Evolutionary conservation across 306 rosid species (phyloP).

Genomic region (Rosa multiflora): DNA sequence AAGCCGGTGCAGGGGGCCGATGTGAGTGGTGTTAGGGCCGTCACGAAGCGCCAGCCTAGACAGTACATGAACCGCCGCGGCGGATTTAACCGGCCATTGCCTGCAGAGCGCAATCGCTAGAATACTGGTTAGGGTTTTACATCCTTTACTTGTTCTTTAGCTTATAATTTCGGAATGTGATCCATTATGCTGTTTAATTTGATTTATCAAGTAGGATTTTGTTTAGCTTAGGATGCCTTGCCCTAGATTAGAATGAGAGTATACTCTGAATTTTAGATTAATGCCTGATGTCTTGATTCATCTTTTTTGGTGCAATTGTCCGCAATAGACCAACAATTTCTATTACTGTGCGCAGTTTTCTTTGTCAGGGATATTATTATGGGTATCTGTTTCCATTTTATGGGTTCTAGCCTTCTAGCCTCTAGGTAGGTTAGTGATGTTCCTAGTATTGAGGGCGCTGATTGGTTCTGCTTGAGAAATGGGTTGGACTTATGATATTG

Average conservation of each 20-base stretch:
- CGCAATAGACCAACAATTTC: no score
- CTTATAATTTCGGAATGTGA: neutral
- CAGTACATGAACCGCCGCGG: constrained; percentile 99
- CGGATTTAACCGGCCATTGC: constrained; percentile 96
- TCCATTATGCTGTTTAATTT: neutral
- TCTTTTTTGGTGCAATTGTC: neutral
- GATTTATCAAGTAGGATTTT: neutral
- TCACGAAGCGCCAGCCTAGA: constrained; percentile 86
- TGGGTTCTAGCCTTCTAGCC: neutral
- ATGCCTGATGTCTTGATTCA: neutral
- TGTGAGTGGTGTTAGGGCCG: constrained; percentile 78
- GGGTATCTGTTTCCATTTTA: neutral
- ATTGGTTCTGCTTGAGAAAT: neutral
- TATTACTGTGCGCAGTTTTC: neutral
- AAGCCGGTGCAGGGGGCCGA: constrained; percentile 89
- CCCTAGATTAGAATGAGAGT: neutral
- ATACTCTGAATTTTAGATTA: neutral
- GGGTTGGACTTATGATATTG: neutral
- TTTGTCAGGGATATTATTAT: neutral
- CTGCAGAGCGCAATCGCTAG: constrained; percentile 88
- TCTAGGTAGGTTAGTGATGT: neutral
- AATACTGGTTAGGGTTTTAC: constrained; percentile 31
- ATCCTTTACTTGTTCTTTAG: neutral
- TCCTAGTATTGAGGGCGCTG: neutral
- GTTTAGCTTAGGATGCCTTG: neutral